Evolutionary conservation across 2,329 filamentous ascomycete genomes (phyloP), one percentile per base, ranked within the genome.

Genomic region (Fusarium verticillioides): DNA sequence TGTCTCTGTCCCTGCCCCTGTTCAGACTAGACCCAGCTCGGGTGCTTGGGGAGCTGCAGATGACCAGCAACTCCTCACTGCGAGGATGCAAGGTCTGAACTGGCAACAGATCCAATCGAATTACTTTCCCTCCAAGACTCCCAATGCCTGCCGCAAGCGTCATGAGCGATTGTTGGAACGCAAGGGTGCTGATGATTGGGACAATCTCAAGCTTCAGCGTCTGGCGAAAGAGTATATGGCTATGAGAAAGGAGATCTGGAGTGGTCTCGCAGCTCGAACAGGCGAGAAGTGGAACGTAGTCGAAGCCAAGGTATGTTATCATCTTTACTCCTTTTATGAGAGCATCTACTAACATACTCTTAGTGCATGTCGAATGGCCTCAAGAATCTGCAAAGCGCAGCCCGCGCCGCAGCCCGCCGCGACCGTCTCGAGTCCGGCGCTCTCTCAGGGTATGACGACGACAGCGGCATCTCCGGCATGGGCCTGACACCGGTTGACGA

Each of bases 101-200:
- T 97, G 94, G 94, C 88, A 89, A 60, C 92, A 94, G 77, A 96
- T 97, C 79, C 91, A 94, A 77, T 86, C 87, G 69, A 89, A 87
- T 70, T 90, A 94, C 82, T 97, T 97, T 80, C 92, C 92, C 2
- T 87, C 83, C 80, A 97, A 97, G 85, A 90, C 89, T 13, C 85
- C 92, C 66, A 96, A 96, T 80, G 95, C 95, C 23, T 97, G 94
- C 83, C 93, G 94, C 73, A 97, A 97, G 84, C 90, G 94, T 62
- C 94, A 97, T 78, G 94, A 97, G 83, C 88, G 94, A 44, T 84
- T 97, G 74, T 91, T 96, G 87, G 93, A 96, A 83, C 90, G 92
- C 74, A 88, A 87, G 79, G 90, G 91, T 65, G 89, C 91, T 53
- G 92, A 94, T 76, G 92, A 95, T 78, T 96, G 94, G 92, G 93